Evolutionary conservation across 164 flowering plant species (phyloP), one percentile per base, ranked within the genome.

Genomic region (Nymphaea colorata): DNA sequence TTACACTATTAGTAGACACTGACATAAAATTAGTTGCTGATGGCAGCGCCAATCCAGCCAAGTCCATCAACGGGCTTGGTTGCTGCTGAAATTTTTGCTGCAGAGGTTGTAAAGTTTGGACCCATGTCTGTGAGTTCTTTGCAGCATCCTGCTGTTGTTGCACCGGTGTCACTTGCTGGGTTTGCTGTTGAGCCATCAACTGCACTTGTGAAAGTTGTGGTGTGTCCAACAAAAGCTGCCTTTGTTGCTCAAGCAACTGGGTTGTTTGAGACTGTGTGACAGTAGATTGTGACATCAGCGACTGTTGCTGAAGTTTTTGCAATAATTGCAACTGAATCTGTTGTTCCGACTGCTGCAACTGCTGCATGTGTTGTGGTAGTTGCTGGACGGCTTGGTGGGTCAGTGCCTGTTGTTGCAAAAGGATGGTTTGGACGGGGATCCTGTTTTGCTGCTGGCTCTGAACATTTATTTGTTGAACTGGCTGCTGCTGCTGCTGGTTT

Each of bases 221-320:
- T 18, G 60, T 73, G 70, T 85, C 95, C 44, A 84, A 61, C 64
- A 61, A 66, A 2, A 76, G 73, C 71, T 83, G 91, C 76, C 87
- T 82, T 71, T 86, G 88, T 76, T 77, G 92, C 79, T 89, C 97
- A 53, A 79, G 83, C 43, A 80, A 79, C 67, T 84, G 86, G 15
- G 67, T 57, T 43, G 79, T 71, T 64, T 86, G 87, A 64, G 87
- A 75, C 44, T 79, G 87, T 51, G 84, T 89, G 67, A 72, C 17
- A 11, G 79, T 70, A 36, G 88, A 71, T 59, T 86, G 98, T 4
- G 85, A 77, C 64, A 84, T 64, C 66, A 85, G 67, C n/a, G 86
- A 78, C 42, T 88, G 93, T 62, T 84, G 90, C 69, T 87, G 96
- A 78, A 88, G 82, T 80, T 83, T 90, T 79, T 90, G 96, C 36